Base-by-base conservation (phyloP, 352 stramenopile genomes). In the Globisporangium mamillatum region DNA sequence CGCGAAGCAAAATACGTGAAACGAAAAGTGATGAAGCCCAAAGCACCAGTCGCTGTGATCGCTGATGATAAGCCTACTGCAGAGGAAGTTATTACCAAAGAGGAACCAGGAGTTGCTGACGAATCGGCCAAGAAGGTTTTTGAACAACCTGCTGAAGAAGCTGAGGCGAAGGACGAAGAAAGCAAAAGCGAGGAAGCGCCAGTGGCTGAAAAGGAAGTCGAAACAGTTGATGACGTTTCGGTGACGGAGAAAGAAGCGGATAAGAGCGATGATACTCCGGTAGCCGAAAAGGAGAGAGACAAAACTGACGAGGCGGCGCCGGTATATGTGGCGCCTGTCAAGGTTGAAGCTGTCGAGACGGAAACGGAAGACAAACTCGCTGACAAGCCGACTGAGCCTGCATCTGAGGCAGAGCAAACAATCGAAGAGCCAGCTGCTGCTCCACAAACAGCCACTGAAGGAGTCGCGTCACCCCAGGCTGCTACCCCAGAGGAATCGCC, bases 1-100 rank as follows among this genome's bases (percentile, higher is more conserved):
- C 36, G 59, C 2, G 25, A 67, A 48, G 69, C 69, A 25, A 67
- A 72, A 44, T 74, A 74, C 18, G 66, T 74, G 44, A 71, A 68
- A 53, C 69, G 69, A 34, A 71, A 68, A 27, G 54, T 71, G 36
- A n/a, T 50, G 0, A 72, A 72, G 38, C 22, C n/a, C 7, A 71
- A 62, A 55, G 36, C 32, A 48, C 32, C 54, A 48, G 55, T 53
- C 2, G 54, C 16, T 27, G 55, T 3, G 22, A 3, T 59, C 24
- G 36, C n/a, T 41, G 20, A 50, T 29, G 20, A 52, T 20, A 64
- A 44, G 24, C 25, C 9, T 2, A n/a, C 18, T 1, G 16, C 9
- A 25, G 50, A 64, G 34, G 22, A 60, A n/a, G 12, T 6, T 44
- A 16, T 24, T 20, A 32, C 44, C 14, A 59, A 67, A 8, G 22